A percentile compares a stretch with the other conserved stretches of the same genome.
phyloP scores from a whole-genome alignment of 345 rosid genomes.

The Anastatica hierochuntica region DNA sequence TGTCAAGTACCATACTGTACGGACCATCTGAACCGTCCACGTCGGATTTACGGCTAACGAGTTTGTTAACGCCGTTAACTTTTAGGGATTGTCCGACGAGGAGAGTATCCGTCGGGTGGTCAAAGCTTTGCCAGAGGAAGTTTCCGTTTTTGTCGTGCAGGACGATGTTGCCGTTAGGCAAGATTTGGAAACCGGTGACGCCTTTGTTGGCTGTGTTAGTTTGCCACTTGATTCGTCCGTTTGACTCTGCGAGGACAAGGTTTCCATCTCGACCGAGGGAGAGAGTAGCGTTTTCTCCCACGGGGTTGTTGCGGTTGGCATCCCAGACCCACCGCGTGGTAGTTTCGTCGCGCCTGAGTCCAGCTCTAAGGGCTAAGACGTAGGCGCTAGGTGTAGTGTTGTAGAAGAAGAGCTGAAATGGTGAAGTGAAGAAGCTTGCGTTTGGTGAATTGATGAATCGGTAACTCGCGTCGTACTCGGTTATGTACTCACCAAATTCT shows the following conservation, averaged over 20 bases:
- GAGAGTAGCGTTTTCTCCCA: slow-evolving; percentile 46
- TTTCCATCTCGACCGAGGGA: slow-evolving; percentile 42
- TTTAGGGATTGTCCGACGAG: slow-evolving; percentile 39
- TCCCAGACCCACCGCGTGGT: slow-evolving; percentile 54
- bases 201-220: slow-evolving; percentile 55
- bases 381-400: slow-evolving; percentile 54
- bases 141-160: slow-evolving; percentile 36
- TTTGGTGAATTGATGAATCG: slow-evolving; percentile 17
- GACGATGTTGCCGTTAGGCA: slow-evolving; percentile 54
- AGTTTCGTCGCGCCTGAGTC: slow-evolving; percentile 25
- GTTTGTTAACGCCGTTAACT: slow-evolving; percentile 29
- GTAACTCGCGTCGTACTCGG: slow-evolving; percentile 29
- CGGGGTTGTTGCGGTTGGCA: slow-evolving; percentile 54
- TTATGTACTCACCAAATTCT: slow-evolving; percentile 21
- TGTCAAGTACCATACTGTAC: slow-evolving; percentile 45
- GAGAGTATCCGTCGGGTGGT: slow-evolving; percentile 51
- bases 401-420: slow-evolving; percentile 43
- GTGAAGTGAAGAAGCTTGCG: slow-evolving; percentile 7
- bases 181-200: slow-evolving; percentile 40
- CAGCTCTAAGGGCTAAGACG: slow-evolving; percentile 42
- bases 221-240: slow-evolving; percentile 56
- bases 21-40: slow-evolving; percentile 33
- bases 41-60: slow-evolving; percentile 46
- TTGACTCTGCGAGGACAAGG: slow-evolving; percentile 42
- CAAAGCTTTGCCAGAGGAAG: slow-evolving; percentile 54